Evolutionary conservation across 1,284 basidiomycete species (phyloP).

Genomic region (Xerocomus minutiporus): DNA sequence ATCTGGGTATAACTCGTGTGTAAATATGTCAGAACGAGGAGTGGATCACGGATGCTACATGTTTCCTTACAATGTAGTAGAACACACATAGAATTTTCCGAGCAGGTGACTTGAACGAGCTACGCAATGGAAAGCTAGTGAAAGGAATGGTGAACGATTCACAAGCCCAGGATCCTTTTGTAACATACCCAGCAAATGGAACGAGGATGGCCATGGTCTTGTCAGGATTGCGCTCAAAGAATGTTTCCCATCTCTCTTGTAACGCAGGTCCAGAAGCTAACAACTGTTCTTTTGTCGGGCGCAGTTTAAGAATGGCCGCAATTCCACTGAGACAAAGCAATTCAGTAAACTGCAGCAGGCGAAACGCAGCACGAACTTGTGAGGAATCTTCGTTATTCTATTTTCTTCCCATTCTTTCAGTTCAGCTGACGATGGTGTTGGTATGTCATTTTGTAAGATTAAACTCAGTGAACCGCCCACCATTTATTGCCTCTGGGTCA

Average conservation of each 20-base stretch:
- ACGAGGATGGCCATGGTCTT: slow-evolving; percentile 20
- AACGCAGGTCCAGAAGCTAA: slow-evolving; percentile 36
- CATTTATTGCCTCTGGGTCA: slow-evolving; percentile 28
- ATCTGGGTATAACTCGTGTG: slow-evolving; percentile 14
- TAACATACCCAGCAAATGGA: slow-evolving; percentile 15
- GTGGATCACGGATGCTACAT: background rate
- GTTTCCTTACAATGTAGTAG: slow-evolving; percentile 18
- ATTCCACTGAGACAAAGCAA: slow-evolving; percentile 28
- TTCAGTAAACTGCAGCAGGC: background rate
- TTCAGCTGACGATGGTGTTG: background rate
- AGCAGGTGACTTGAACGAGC: background rate
- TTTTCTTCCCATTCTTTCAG: slow-evolving; percentile 1
- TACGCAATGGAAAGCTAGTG: slow-evolving; percentile 6
- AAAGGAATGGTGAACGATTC: background rate
- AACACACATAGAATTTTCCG: slow-evolving; percentile 7
- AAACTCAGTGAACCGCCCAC: slow-evolving; percentile 24
- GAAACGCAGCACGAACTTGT: slow-evolving; percentile 39
- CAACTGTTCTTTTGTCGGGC: slow-evolving; percentile 37
- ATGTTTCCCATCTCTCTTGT: slow-evolving; percentile 37
- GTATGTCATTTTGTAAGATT: background rate
- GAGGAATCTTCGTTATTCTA: background rate
- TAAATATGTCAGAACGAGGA: slow-evolving; percentile 1
- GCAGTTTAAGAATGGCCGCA: slow-evolving; percentile 38
- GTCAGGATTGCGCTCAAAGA: slow-evolving; percentile 29
- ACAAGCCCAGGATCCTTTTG: background rate